Evolutionary conservation across 1,284 basidiomycete genomes (phyloP).

Genomic region (Vanrija sp.): DNA sequence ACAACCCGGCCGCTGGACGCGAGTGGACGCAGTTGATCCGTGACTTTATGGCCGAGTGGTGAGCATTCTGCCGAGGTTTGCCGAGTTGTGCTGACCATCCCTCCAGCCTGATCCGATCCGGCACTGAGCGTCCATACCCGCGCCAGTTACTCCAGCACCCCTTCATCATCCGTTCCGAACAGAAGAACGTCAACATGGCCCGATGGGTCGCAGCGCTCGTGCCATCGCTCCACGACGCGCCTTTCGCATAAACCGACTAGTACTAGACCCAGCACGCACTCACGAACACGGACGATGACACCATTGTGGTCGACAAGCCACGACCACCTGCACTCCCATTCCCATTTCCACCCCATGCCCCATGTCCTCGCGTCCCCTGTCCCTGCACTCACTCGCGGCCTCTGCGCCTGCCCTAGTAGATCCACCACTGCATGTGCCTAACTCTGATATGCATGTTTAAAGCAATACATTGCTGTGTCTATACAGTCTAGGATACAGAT

Average conservation of each 20-base stretch:
- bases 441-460: too few species aligned
- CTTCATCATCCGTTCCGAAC: conserved; percentile 76
- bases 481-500: not conserved
- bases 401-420: too few species aligned
- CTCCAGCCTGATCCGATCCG: conserved; percentile 39
- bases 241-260: too few species aligned
- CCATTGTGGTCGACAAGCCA: too few species aligned
- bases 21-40: conserved; percentile 83
- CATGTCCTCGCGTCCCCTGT: too few species aligned
- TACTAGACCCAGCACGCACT: too few species aligned
- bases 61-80: conserved; percentile 35
- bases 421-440: too few species aligned
- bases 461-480: not conserved
- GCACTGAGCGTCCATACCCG: conserved; percentile 71
- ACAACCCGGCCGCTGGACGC: conserved; percentile 52
- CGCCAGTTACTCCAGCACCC: conserved; percentile 79
- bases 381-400: too few species aligned
- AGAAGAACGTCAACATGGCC: conserved; percentile 79
- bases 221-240: too few species aligned
- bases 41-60: conserved; percentile 87
- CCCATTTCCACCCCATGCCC: too few species aligned
- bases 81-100: not conserved
- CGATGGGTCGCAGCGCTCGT: conserved; percentile 84
- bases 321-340: too few species aligned
- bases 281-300: too few species aligned